Evolutionary conservation across 139 green algal species (phyloP), one percentile per base, ranked within the genome.

Genomic region (Astrephomene gubernaculifera): DNA sequence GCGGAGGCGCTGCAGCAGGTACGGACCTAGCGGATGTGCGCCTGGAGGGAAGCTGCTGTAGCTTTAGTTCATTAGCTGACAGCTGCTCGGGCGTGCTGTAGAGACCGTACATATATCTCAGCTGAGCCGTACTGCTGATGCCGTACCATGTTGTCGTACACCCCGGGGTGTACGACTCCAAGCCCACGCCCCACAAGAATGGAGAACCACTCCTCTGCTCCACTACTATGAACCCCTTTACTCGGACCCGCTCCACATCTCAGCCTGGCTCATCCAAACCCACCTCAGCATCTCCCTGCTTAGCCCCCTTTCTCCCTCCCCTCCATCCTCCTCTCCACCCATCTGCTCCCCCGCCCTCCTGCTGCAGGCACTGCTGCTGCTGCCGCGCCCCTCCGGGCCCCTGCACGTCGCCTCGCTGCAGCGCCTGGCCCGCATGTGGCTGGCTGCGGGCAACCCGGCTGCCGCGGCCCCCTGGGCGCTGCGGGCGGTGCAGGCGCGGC

Each of bases 391-490:
- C 4, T 39, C 63, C 35, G n/a, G 43, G 25, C 14, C 61, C 21
- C 10, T 43, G 7, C 41, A 82, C 53, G 2, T 45, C 27, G 43
- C 31, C 24, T 75, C 78, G 31, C 64, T 74, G 10, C 17, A n/a
- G 43, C 78, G 78, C 7, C 63, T 84, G 31, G 78, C 78, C 6
- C 63, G 78, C 43, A 4, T 84, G 78, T 84, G 78, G 78, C 78
- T 74, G 63, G 36, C 43, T 0, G 78, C 78, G 5, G 63, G 60
- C 10, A 84, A 74, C 60, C 31, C 78, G 0, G 44, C 31, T 22
- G 44, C 31, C 61, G 78, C 61, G 43, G 61, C 38, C 61, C 43
- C 5, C 31, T 84, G 78, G 78, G 78, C 78, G 41, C 63, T 84
- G 78, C 38, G 17, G 64, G 78, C 78, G n/a, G 78, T n/a, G 41